Evolutionary conservation across 495 filamentous ascomycete species (phyloP).

Genomic region (Emericellopsis terricola): DNA sequence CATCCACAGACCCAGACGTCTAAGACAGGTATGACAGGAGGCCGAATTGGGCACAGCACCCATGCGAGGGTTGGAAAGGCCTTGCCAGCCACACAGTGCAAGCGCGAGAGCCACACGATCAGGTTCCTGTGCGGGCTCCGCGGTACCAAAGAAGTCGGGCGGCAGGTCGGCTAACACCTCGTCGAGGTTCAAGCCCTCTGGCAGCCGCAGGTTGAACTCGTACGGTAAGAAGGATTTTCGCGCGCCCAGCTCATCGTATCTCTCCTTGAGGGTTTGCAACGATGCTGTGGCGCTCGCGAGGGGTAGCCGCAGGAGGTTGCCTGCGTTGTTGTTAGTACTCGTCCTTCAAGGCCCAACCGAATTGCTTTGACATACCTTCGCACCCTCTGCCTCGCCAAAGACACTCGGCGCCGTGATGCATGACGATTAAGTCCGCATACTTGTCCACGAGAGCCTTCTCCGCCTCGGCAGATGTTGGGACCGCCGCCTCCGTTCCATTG

Average conservation of each 20-base stretch:
- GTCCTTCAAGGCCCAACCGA: conserved; percentile 28
- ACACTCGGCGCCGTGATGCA: conserved; percentile 68
- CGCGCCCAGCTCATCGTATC: conserved; percentile 37
- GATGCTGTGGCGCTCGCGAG: conserved; percentile 38
- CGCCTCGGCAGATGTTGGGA: conserved; percentile 22
- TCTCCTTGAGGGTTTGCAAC: conserved; percentile 33
- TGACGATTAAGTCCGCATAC: conserved; percentile 51
- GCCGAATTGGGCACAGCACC: conserved; percentile 42
- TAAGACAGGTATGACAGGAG: conserved; percentile 68
- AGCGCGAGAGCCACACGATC: conserved; percentile 54
- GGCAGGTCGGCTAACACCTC: conserved; percentile 29
- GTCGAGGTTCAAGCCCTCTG: conserved; percentile 27
- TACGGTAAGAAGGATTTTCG: conserved; percentile 32
- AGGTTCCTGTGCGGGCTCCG: conserved; percentile 11
- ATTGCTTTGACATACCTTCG: conserved; percentile 39
- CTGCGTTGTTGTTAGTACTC: conserved; percentile 23
- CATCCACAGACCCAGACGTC: conserved; percentile 84
- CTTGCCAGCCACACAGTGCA: conserved; percentile 76
- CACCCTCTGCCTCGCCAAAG: conserved; percentile 74
- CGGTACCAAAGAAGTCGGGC: conserved; percentile 12
- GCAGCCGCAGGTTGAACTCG: conserved; percentile 30
- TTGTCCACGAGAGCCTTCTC: conserved; percentile 58
- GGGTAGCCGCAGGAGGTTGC: conserved; percentile 25
- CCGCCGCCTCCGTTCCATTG: conserved; percentile 41
- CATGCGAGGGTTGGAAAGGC: conserved; percentile 41